Percentiles rank a stretch among this genome's conserved stretches.
These are phyloP conservation scores for Colletotrichum musicola DNA, from an alignment of 2,329 filamentous ascomycete genomes.

Conservation along the genomic window DNA sequence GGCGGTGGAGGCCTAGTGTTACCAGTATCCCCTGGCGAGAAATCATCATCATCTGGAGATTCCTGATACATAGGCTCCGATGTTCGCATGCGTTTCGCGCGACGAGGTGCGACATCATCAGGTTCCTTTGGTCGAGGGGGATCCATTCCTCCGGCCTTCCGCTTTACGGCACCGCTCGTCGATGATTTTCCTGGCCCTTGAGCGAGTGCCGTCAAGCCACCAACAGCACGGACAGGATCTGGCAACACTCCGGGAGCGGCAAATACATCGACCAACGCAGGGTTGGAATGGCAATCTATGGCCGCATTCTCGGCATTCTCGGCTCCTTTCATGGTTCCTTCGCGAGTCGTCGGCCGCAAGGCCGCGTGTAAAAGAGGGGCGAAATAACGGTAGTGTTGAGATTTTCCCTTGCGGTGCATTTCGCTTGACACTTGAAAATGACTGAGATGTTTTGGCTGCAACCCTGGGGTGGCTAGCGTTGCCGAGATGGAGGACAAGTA, in stretches of 20 bases:
- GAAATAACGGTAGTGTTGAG: slow-evolving; percentile 37
- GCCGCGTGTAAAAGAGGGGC: background rate
- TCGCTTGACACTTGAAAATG: slow-evolving; percentile 39
- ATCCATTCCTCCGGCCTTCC: slow-evolving; percentile 19
- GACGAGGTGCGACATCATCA: background rate
- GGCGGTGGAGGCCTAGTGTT: background rate
- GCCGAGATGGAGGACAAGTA: slow-evolving; percentile 50
- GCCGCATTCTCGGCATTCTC: background rate
- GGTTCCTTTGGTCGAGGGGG: background rate
- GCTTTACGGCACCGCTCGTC: slow-evolving; percentile 14
- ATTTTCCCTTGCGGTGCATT: slow-evolving; percentile 37
- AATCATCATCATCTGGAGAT: background rate
- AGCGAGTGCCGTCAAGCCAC: slow-evolving; percentile 27
- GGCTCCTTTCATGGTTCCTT: background rate
- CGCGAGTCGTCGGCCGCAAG: background rate
- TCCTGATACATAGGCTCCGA: background rate
- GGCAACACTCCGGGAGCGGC: background rate
- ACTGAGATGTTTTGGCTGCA: slow-evolving; percentile 34
- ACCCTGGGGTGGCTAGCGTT: slow-evolving; percentile 43
- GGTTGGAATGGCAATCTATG: background rate
- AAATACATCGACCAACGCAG: background rate
- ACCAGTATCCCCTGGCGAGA: background rate
- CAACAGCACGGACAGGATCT: background rate
- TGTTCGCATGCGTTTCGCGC: slow-evolving; percentile 13
- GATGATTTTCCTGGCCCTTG: slow-evolving; percentile 22